Base-by-base conservation (phyloP, 345 rosid genomes). In the Citrus australasica region DNA sequence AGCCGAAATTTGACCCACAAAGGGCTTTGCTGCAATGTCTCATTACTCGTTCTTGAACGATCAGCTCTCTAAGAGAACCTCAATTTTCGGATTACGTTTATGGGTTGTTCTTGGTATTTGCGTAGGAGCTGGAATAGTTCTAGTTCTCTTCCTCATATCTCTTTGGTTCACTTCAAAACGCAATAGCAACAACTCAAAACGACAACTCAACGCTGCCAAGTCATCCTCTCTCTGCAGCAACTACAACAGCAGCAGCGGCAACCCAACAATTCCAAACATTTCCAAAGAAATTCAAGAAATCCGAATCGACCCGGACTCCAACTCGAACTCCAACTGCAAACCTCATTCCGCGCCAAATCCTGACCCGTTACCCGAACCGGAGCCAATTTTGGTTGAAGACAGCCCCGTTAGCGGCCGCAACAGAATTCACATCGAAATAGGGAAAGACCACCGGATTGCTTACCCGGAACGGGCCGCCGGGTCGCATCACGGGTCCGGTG, bases 81-180 rank as follows among this genome's bases (percentile, higher is more conserved):
- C 90, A 60, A 87, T 93, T 53, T 90, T 93, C 55, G 92, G 91
- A 42, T 79, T 91, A 40, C 91, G 94, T 69, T 74, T 93, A 71
- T 92, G 99, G 98, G 90, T 92, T 1, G 93, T 93, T 16, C 90
- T 91, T 71, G 96, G 99, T 53, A 85, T 95, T 58, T 91, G 94
- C 78, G 97, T 93, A 8, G 98, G 98, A 59, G 92, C 94, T 24
- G 91, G 88, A 42, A 90, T 95, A 22, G 97, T 95, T 55, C 79
- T 95, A 59, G 72, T 92, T 76, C 98, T 95, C 74, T 91, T 92
- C 83, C 83, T 95, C 40, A 85, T 95, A 53, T 95, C 97, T 42
- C 93, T 93, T 75, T 92, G 97, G 94, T 86, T 95, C 88, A 91
- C 94, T 56, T 86, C 93, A 69, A 87, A 80, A 83, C 86, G 94